Evolutionary conservation across 495 filamentous ascomycete species (phyloP), one percentile per base, ranked within the genome.

Genomic region (Cryomyces antarcticus): DNA sequence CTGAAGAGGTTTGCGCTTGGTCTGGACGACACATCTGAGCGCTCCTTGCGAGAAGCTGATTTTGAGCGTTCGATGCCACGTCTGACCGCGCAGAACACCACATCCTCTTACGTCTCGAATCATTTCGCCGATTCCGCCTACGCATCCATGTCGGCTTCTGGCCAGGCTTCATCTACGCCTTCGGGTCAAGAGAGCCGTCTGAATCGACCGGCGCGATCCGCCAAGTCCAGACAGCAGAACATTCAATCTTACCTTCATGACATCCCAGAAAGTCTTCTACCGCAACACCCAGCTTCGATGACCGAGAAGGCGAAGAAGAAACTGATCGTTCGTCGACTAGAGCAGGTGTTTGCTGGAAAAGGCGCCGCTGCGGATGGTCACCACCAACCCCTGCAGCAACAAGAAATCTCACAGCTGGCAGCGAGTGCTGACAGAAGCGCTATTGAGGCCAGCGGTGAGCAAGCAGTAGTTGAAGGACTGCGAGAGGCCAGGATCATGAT

Each of bases 271-370:
- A 67, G 69, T 0, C 52, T 80, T 13, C 55, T 76, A 41, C 73
- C 72, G 5, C 66, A 62, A 17, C 61, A 63, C 38, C 49, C 60
- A 6, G 42, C 59, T 0, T 51, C 59, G 4, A 66, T 80, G 71
- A 68, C 73, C 0, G 81, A 83, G 30, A 73, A 66, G 45, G 64
- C 71, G 13, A 82, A 72, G 59, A 80, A 80, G 62, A 81, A 73
- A 53, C 52, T 78, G 13, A 74, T 85, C 1, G 81, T 84, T 24
- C 62, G 68, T 45, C 66, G 77, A 30, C 54, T 87, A 5, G 81
- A 87, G 52, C 77, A 84, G 41, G 64, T 87, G 4, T 87, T 86
- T 44, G 80, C 78, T n/a, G 81, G 82, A 5, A 77, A 73, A 44
- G 63, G 65, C 28, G 62, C 62, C 11, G 62, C 60, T 10, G 47